Percentiles rank a stretch among this genome's conserved stretches.
Evolutionary conservation across 305 asterid genomes (phyloP).

Genomic region (Solanum hybrid): DNA sequence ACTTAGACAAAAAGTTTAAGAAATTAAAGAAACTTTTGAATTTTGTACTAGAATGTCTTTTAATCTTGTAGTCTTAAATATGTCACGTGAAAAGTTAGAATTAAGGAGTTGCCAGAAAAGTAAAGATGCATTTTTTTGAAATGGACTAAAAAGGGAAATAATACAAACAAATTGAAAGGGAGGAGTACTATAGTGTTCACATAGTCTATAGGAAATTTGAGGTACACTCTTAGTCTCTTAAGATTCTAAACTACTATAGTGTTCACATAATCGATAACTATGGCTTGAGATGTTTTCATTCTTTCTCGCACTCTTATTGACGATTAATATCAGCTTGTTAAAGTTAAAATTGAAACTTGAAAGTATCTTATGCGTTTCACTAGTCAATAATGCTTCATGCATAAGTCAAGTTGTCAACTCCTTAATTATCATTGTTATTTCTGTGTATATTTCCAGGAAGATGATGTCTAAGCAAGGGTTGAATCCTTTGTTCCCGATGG

Average conservation of each 20-base stretch:
- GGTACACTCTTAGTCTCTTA: background rate
- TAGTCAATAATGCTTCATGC: background rate
- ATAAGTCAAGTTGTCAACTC: background rate
- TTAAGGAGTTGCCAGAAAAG: background rate
- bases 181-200: background rate
- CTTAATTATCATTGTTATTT: background rate
- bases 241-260: background rate
- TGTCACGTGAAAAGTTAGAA: too few species aligned
- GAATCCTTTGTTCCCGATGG: constrained; percentile 61
- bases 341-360: background rate
- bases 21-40: background rate
- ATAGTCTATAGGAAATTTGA: background rate
- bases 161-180: background rate
- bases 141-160: background rate
- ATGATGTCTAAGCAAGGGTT: constrained; percentile 72
- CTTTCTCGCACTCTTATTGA: background rate
- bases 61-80: too few species aligned
- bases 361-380: background rate
- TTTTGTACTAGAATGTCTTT: too few species aligned
- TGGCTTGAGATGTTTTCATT: background rate
- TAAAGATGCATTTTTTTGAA: background rate
- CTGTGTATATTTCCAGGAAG: constrained; percentile 31
- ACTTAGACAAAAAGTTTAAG: background rate
- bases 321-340: background rate
- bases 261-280: background rate